Evolutionary conservation across 345 rosid species (phyloP), one percentile per base, ranked within the genome.

Genomic region (Eucalyptus regnans): DNA sequence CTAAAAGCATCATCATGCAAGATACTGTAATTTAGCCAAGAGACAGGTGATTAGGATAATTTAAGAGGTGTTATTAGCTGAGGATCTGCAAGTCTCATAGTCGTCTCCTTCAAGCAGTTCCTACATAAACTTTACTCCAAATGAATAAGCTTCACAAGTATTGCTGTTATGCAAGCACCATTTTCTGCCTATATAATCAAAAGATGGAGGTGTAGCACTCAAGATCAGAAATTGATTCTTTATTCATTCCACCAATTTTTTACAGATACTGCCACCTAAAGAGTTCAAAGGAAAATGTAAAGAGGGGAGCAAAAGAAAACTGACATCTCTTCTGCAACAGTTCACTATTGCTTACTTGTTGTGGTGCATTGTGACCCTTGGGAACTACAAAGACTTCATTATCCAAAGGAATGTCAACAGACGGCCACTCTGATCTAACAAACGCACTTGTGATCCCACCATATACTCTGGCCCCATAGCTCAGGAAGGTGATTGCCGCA

Each of bases 311-410:
- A 7, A 41, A 76, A 76, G 44, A 76, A 37, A 10, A 41, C 4
- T 1, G 27, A 76, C 83, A 76, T 76, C 83, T 76, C 83, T 33
- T 76, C 43, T 12, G 12, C 83, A 37, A 41, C 48, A 76, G 48
- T 37, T 76, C 25, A 22, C 44, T 54, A 86, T 51, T n/a, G 50
- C 94, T 91, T 84, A 93, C 99, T 91, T 98, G 99, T 91, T 97
- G 98, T 6, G 99, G 99, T 54, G 99, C 94, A 91, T 97, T 98
- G 88, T 94, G 90, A 6, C 99, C 99, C 84, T 94, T 86, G 44
- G 99, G 99, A 89, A 92, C 94, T 14, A 92, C 94, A 88, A 96
- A 98, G 15, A 88, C 98, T 89, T 94, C 93, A 90, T 95, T 91
- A 52, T 94, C 94, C 41, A 98, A 93, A 88, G 99, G 98, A 60